Evolutionary conservation across 352 stramenopile genomes (phyloP).

Genomic region (Globisporangium cederbergense): DNA sequence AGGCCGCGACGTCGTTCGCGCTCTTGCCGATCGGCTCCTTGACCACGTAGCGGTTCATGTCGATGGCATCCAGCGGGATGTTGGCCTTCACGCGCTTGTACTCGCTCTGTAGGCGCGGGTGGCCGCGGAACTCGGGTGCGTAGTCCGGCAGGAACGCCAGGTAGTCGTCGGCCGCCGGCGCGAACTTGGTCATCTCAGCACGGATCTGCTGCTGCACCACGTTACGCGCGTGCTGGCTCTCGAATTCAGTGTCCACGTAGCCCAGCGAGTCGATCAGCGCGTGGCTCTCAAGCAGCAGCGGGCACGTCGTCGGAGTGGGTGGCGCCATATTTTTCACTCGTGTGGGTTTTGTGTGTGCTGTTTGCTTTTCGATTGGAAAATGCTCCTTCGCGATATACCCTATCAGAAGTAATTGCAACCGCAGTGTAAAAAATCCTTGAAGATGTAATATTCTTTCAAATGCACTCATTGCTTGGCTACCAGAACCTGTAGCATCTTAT

Average conservation of each 20-base stretch:
- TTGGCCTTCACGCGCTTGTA: conserved; percentile 69
- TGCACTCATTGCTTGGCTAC: background rate
- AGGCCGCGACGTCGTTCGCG: conserved; percentile 39
- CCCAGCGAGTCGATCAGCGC: conserved; percentile 69
- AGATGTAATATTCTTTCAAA: background rate
- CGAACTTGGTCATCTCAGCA: conserved; percentile 70
- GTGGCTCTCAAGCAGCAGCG: conserved; percentile 58
- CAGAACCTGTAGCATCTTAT: conserved; percentile 11
- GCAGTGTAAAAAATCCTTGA: background rate
- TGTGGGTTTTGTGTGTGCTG: conserved; percentile 7
- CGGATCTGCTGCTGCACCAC: conserved; percentile 64
- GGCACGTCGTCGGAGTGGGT: conserved; percentile 32
- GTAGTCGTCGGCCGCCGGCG: conserved; percentile 44
- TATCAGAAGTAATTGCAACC: background rate
- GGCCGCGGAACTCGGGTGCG: conserved; percentile 47
- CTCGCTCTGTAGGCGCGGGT: conserved; percentile 56
- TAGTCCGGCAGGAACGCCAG: conserved; percentile 62
- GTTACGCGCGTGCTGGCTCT: conserved; percentile 38
- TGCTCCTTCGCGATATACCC: background rate
- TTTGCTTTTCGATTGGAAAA: background rate
- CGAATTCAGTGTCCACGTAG: conserved; percentile 73
- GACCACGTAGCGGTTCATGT: conserved; percentile 69
- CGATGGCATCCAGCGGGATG: conserved; percentile 64
- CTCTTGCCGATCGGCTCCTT: conserved; percentile 37
- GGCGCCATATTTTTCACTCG: conserved; percentile 16